A percentile compares a stretch with the other conserved stretches of the same genome.
phyloP scores from a whole-genome alignment of 106 monocot genomes.

The Narthecium ossifragum region DNA sequence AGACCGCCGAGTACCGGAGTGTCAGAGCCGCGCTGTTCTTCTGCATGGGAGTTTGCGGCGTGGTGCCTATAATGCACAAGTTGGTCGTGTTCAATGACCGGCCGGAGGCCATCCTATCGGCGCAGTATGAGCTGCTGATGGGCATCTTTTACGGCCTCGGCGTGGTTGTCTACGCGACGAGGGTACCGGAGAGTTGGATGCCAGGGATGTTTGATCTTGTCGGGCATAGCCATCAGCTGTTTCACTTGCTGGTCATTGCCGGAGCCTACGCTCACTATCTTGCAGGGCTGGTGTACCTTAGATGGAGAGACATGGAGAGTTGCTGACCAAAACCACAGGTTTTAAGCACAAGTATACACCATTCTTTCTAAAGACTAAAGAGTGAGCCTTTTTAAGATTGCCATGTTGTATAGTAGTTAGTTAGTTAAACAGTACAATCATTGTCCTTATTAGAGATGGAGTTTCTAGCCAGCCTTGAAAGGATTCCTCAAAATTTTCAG shows the following conservation, averaged over 20 bases:
- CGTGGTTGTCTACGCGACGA: slow-evolving; percentile 25
- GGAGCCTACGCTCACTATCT: slow-evolving; percentile 42
- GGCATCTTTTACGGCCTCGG: slow-evolving; percentile 23
- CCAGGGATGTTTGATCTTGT: slow-evolving; percentile 38
- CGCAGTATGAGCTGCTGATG: slow-evolving; percentile 30
- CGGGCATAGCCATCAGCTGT: slow-evolving; percentile 47
- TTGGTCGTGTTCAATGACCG: slow-evolving; percentile 16
- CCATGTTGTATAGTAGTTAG: no score
- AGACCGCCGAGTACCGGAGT: slow-evolving; percentile 14
- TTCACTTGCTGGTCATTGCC: slow-evolving; percentile 34
- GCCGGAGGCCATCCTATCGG: slow-evolving; percentile 25
- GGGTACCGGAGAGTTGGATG: slow-evolving; percentile 48
- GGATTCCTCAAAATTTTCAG: no score
- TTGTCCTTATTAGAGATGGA: no score
- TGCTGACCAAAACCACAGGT: no score
- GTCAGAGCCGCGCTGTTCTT: slow-evolving; percentile 23
- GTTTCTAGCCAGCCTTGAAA: no score
- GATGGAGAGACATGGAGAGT: slow-evolving; percentile 29
- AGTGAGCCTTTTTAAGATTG: no score
- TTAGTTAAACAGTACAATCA: no score
- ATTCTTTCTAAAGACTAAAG: no score
- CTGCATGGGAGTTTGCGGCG: slow-evolving; percentile 27
- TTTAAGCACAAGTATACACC: no score
- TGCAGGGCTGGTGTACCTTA: slow-evolving; percentile 23
- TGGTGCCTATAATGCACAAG: slow-evolving; percentile 44